Evolutionary conservation across 148 eudicot genomes (phyloP), one percentile per base, ranked within the genome.

Genomic region (Spergularia bocconei): DNA sequence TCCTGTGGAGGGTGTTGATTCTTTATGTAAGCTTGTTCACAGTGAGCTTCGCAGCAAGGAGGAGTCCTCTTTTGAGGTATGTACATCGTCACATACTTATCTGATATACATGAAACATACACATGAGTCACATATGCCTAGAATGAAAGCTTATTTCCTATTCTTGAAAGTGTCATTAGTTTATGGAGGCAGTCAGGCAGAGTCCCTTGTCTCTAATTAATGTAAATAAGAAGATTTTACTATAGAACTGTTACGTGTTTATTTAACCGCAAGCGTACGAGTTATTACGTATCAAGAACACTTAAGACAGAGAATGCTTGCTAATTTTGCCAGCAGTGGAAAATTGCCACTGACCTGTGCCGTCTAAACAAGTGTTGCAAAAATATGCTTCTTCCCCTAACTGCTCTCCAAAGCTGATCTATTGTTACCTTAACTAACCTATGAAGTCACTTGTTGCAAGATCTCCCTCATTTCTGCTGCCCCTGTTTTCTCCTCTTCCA

Each of bases 1-100:
- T 72, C 96, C 99, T 29, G 96, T 92, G 41, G 96, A 95, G 83
- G 97, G 96, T 68, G 94, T 95, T 61, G 81, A 83, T 67, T 82
- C 91, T 44, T 83, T 89, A 69, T 85, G 94, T 78, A 91, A 87
- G 79, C 86, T 90, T 74, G 88, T 95, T 67, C 90, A 89, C 68
- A 79, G 81, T 17, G 92, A 85, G 76, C 92, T 95, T 60, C 89
- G 87, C 16, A 84, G 69, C 69, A 85, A 88, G 50, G 97, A 95
- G 84, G 99, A 92, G 76, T 83, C 82, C 70, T 89, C 96, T 67
- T 81, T 89, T 76, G 88, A 91, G 98, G 98, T 94, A 81, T 67
- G 74, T 1, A 21, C 63, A 66, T 50, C 12, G 11, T 48, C 13
- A 6, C 13, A 39, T 19, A 19, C 20, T 53, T 41, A 7, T 61